Evolutionary conservation across 495 filamentous ascomycete genomes (phyloP).

Genomic region (Cercophora scortea): DNA sequence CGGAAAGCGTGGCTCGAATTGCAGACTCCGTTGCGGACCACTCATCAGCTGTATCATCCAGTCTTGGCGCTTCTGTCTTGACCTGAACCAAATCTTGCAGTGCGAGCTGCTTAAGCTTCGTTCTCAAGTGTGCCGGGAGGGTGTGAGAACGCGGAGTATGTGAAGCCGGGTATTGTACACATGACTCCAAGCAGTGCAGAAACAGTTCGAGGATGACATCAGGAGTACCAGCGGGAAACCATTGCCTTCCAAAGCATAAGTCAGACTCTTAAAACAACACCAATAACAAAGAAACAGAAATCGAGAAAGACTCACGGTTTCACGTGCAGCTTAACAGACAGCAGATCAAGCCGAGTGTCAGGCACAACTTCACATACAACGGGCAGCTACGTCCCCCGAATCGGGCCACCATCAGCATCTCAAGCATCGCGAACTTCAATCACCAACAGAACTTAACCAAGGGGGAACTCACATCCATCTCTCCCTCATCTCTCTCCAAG

Average conservation of each 20-base stretch:
- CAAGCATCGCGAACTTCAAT: background rate
- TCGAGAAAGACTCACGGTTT: slow-evolving; percentile 8
- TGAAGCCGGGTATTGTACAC: slow-evolving; percentile 25
- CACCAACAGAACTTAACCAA: background rate
- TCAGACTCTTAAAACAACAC: background rate
- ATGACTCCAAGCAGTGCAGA: slow-evolving; percentile 29
- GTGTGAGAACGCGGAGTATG: slow-evolving; percentile 4
- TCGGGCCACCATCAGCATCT: background rate
- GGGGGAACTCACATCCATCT: slow-evolving; percentile 57
- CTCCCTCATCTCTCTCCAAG: slow-evolving; percentile 55
- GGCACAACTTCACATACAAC: slow-evolving; percentile 64
- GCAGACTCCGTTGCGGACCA: slow-evolving; percentile 45
- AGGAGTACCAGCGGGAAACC: slow-evolving; percentile 32
- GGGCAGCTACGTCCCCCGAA: slow-evolving; percentile 36
- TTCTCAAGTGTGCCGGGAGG: background rate
- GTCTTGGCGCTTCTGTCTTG: background rate
- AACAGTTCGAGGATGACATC: slow-evolving; percentile 42
- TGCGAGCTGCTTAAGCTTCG: background rate
- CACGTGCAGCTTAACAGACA: slow-evolving; percentile 17
- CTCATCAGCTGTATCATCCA: background rate
- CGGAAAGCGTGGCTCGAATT: slow-evolving; percentile 50
- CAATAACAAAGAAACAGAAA: slow-evolving; percentile 6
- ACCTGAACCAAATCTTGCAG: background rate
- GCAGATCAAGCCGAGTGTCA: slow-evolving; percentile 8
- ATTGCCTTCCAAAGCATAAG: slow-evolving; percentile 15